Evolutionary conservation across 495 filamentous ascomycete species (phyloP).

Genomic region (Penicillium nucicola): DNA sequence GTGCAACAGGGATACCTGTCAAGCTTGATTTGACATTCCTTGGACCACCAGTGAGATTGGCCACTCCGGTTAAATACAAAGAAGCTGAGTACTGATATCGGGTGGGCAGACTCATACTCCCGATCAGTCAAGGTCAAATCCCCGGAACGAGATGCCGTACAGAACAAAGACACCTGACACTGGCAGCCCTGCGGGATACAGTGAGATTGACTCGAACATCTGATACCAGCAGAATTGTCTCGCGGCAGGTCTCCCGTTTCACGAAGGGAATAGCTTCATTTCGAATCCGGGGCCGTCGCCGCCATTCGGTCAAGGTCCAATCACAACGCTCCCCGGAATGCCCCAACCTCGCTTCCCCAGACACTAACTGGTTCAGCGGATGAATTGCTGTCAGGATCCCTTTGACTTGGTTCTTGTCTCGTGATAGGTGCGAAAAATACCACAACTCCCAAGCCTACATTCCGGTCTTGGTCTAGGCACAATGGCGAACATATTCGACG

Average conservation of each 20-base stretch:
- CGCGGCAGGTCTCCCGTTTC: not conserved
- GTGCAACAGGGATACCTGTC: too few species aligned
- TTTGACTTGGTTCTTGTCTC: not conserved
- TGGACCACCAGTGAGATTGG: too few species aligned
- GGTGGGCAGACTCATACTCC: too few species aligned
- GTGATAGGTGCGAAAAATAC: constrained; percentile 23
- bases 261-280: constrained; percentile 6
- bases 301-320: constrained; percentile 6
- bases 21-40: too few species aligned
- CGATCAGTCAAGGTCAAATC: too few species aligned
- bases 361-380: not conserved
- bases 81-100: too few species aligned
- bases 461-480: constrained; percentile 5
- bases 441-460: not conserved
- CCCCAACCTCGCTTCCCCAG: constrained; percentile 12
- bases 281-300: constrained; percentile 2
- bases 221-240: not conserved
- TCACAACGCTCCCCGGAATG: not conserved
- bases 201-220: too few species aligned
- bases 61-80: too few species aligned
- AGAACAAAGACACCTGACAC: too few species aligned
- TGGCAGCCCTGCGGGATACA: too few species aligned
- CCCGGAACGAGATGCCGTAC: too few species aligned
- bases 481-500: not conserved
- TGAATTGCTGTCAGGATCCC: not conserved